phyloP scores from a whole-genome alignment of 495 filamentous ascomycete genomes.

The Xylaria cubensis region DNA sequence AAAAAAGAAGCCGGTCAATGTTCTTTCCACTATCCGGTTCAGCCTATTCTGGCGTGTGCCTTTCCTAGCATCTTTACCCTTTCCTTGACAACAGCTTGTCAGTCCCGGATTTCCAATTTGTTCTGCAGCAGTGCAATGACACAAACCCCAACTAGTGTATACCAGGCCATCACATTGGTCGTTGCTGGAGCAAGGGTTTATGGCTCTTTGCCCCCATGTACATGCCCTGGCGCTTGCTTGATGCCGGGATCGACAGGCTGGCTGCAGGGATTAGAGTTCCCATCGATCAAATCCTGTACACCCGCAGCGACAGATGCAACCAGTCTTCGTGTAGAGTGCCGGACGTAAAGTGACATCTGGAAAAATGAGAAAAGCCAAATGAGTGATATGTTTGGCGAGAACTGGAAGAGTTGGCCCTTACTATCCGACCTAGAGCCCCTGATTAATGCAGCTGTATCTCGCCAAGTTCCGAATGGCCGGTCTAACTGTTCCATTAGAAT shows the following conservation, averaged over 20 bases:
- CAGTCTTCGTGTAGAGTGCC: conserved; percentile 17
- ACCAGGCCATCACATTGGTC: conserved; percentile 30
- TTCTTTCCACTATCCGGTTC: conserved; percentile 19
- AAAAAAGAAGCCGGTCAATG: conserved; percentile 14
- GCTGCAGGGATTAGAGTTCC: conserved; percentile 32
- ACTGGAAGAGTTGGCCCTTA: conserved; percentile 26
- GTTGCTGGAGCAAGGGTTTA: conserved; percentile 28
- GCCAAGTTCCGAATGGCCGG: conserved; percentile 35
- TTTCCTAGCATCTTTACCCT: conserved; percentile 23
- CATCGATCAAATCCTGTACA: conserved; percentile 30
- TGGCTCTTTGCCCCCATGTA: conserved; percentile 37
- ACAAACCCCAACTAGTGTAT: conserved; percentile 22
- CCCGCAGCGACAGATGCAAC: conserved; percentile 21
- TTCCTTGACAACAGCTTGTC: conserved; percentile 21
- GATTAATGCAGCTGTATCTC: conserved; percentile 31
- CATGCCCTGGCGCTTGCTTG: conserved; percentile 35
- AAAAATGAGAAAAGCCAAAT: conserved; percentile 35
- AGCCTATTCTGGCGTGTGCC: conserved; percentile 17
- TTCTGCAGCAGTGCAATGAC: conserved; percentile 16
- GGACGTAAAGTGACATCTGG: conserved; percentile 33
- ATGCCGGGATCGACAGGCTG: conserved; percentile 38
- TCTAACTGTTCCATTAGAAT: conserved; percentile 34
- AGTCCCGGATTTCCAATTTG: conserved; percentile 22
- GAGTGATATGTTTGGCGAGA: conserved; percentile 14
- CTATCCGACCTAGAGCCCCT: conserved; percentile 31